Conservation (phyloP, 2,329 filamentous ascomycete species). For the Penicillium sp. region DNA sequence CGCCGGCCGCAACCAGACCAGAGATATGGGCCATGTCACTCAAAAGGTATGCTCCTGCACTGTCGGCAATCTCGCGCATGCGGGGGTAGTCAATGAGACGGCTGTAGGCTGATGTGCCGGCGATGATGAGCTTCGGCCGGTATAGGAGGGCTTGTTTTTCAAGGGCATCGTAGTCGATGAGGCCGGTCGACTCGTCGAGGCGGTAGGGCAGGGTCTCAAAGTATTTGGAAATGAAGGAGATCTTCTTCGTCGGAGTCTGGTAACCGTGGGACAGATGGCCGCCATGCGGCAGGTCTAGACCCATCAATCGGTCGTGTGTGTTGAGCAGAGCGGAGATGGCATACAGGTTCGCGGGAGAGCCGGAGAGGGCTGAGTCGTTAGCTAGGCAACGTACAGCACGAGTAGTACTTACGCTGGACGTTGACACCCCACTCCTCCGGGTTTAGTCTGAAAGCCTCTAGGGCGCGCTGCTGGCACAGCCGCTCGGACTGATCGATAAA, state of each 20-base stretch:
- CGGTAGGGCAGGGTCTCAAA: slow-evolving; percentile 99
- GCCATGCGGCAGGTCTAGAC: slow-evolving; percentile 90
- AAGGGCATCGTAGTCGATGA: slow-evolving; percentile 95
- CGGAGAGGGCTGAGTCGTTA: slow-evolving; percentile 70
- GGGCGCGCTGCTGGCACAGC: slow-evolving; percentile 85
- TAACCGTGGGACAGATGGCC: slow-evolving; percentile 97
- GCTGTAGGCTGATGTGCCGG: slow-evolving; percentile 97
- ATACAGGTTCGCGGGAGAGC: slow-evolving; percentile 74
- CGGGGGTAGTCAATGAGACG: slow-evolving; percentile 94
- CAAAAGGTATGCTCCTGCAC: slow-evolving; percentile 89
- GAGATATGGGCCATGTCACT: slow-evolving; percentile 99
- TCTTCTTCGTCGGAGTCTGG: slow-evolving; percentile 94
- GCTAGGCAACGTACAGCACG: neutral
- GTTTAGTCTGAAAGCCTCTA: slow-evolving; percentile 84
- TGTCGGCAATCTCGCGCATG: slow-evolving; percentile 95
- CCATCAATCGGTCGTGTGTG: slow-evolving; percentile 95
- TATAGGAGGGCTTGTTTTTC: slow-evolving; percentile 90
- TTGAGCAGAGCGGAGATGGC: slow-evolving; percentile 97
- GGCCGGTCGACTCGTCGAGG: slow-evolving; percentile 74
- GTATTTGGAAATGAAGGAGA: slow-evolving; percentile 97
- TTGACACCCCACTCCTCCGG: slow-evolving; percentile 94
- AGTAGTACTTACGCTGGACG: slow-evolving; percentile 71
- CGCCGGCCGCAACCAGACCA: slow-evolving; percentile 87
- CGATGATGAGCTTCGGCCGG: slow-evolving; percentile 94
- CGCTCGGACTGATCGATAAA: slow-evolving; percentile 91